Evolutionary conservation across 495 filamentous ascomycete genomes (phyloP).

Genomic region (Penicillium herquei): DNA sequence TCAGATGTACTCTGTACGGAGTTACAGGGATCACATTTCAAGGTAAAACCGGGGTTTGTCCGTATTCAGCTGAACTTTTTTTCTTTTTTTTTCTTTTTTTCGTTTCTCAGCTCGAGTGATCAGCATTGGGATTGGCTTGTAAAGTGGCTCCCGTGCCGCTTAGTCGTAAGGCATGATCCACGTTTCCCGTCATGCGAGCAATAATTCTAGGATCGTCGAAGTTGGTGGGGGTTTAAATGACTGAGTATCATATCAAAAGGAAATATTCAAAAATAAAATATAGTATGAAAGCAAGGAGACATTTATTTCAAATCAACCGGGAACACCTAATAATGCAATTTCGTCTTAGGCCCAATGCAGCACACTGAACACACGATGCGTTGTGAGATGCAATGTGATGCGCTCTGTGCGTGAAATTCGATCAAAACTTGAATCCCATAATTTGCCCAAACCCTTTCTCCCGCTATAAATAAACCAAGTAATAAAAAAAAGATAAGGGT

Average conservation of each 20-base stretch:
- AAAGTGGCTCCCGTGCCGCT: slow-evolving; percentile 14
- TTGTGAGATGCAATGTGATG: slow-evolving; percentile 7
- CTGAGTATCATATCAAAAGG: no score
- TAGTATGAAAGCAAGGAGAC: not conserved
- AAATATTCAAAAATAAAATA: not conserved
- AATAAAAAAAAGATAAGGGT: slow-evolving; percentile 27
- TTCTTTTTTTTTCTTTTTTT: not conserved
- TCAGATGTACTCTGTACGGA: no score
- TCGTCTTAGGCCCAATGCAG: not conserved
- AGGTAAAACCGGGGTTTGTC: no score
- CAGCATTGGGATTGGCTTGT: slow-evolving; percentile 30
- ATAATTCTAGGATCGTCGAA: slow-evolving; percentile 15
- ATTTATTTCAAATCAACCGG: no score
- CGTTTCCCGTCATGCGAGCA: slow-evolving; percentile 24
- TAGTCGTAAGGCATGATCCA: slow-evolving; percentile 19
- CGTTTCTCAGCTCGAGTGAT: slow-evolving; percentile 5
- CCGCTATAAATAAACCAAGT: slow-evolving; percentile 9
- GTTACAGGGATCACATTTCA: no score
- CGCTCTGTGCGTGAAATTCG: not conserved
- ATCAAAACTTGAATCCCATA: no score
- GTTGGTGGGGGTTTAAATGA: not conserved
- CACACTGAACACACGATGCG: not conserved
- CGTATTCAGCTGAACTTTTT: not conserved
- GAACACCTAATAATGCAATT: slow-evolving; percentile 15
- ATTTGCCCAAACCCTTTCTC: slow-evolving; percentile 8